Conservation (phyloP, 1,139 yeast genomes). For the Hyphopichia buzzinii region DNA sequence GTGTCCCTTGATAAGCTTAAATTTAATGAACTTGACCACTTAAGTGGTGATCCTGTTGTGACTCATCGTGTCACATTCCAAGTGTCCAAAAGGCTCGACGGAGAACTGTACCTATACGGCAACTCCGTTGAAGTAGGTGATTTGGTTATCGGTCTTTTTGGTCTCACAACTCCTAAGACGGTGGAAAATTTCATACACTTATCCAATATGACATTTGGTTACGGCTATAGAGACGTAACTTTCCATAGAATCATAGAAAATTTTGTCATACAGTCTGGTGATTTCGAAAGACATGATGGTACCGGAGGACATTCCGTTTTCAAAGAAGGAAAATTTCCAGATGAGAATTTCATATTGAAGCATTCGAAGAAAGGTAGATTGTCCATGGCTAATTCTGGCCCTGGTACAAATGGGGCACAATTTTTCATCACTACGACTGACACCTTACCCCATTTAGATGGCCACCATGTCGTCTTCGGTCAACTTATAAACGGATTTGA, state of each 20-base stretch:
- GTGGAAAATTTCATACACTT: conserved; percentile 37
- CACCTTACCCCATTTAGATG: conserved; percentile 42
- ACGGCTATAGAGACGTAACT: conserved; percentile 29
- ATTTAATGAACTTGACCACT: conserved; percentile 9
- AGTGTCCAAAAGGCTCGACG: conserved; percentile 15
- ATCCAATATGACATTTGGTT: conserved; percentile 30
- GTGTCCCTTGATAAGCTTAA: conserved; percentile 2
- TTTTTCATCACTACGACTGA: conserved; percentile 35
- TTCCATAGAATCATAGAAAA: conserved; percentile 39
- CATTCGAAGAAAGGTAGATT: conserved; percentile 40
- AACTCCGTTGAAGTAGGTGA: conserved; percentile 17
- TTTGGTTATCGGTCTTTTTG: conserved; percentile 25
- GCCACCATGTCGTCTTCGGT: conserved; percentile 58
- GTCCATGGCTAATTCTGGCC: conserved; percentile 44
- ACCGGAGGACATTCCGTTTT: conserved; percentile 34
- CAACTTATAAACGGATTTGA: conserved; percentile 45
- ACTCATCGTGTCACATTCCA: conserved; percentile 27
- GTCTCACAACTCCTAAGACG: conserved; percentile 35
- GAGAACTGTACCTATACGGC: conserved; percentile 5
- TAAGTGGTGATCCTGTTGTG: conserved; percentile 24
- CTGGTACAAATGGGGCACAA: conserved; percentile 42
- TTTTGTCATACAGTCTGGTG: conserved; percentile 45
- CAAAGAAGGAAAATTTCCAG: conserved; percentile 28
- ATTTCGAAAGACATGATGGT: conserved; percentile 25
- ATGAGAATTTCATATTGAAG: conserved; percentile 35